phyloP scores from a whole-genome alignment of 495 filamentous ascomycete species.

The Bacidia rubella region DNA sequence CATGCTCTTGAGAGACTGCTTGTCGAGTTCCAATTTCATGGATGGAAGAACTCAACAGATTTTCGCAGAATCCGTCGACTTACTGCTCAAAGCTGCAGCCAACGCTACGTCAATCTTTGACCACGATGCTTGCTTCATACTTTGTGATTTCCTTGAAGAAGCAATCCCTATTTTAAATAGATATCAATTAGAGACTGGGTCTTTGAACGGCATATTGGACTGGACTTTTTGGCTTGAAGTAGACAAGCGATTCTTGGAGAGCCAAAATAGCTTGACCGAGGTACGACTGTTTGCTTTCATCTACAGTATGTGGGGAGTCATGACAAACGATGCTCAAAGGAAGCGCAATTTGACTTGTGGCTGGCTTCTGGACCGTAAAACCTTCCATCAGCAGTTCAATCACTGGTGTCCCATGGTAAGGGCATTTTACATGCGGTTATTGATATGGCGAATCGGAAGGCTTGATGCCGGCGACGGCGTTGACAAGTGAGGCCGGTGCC shows the following conservation, averaged over 20 bases:
- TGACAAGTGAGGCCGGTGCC: background rate
- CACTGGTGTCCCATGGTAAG: slow-evolving; percentile 99
- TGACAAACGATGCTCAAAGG: slow-evolving; percentile 50
- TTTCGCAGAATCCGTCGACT: slow-evolving; percentile 68
- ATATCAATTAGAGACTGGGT: slow-evolving; percentile 36
- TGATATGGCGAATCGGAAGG: slow-evolving; percentile 85
- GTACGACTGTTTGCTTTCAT: slow-evolving; percentile 79
- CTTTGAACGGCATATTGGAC: slow-evolving; percentile 38
- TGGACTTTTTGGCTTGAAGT: slow-evolving; percentile 88
- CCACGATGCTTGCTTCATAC: slow-evolving; percentile 76
- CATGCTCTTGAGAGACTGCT: slow-evolving; percentile 72
- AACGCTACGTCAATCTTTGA: slow-evolving; percentile 71
- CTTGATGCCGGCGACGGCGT: slow-evolving; percentile 46
- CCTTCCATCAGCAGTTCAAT: slow-evolving; percentile 77
- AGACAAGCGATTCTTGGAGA: slow-evolving; percentile 67
- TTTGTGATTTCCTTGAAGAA: slow-evolving; percentile 90
- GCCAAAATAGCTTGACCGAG: slow-evolving; percentile 89
- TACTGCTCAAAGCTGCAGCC: slow-evolving; percentile 57
- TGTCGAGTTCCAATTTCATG: slow-evolving; percentile 52
- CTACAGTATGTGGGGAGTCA: slow-evolving; percentile 65
- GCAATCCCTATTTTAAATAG: slow-evolving; percentile 45
- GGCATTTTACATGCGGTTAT: slow-evolving; percentile 83
- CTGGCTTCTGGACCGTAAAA: slow-evolving; percentile 64
- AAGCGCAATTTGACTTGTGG: slow-evolving; percentile 62
- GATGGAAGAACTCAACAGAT: slow-evolving; percentile 45